A percentile compares a stretch with the other conserved stretches of the same genome.
phyloP scores from a whole-genome alignment of 2,329 filamentous ascomycete genomes.

The Ceratocystis diversiconidia region DNA sequence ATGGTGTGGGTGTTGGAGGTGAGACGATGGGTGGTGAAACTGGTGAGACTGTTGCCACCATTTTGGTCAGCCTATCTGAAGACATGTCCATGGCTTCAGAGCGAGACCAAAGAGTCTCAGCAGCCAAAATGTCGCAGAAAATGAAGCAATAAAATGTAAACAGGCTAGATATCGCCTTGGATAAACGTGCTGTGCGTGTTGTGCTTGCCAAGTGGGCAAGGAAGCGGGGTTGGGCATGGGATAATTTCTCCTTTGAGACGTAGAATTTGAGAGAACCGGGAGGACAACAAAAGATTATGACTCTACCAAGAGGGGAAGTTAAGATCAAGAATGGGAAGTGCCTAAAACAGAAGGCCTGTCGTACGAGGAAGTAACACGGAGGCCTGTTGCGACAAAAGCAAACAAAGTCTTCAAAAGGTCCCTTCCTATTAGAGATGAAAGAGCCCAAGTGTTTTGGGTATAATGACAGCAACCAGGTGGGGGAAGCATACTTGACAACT shows the following conservation, averaged over 20 bases:
- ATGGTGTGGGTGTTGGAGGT: slow-evolving; percentile 2
- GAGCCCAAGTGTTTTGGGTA: background rate
- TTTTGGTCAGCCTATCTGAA: background rate
- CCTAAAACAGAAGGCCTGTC: background rate
- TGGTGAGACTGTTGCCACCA: background rate
- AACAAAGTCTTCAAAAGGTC: background rate
- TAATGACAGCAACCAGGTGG: background rate
- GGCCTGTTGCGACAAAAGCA: background rate
- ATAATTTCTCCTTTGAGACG: background rate
- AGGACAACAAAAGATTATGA: background rate
- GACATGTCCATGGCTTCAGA: background rate
- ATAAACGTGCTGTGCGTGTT: no score
- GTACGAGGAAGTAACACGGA: background rate
- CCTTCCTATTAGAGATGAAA: background rate
- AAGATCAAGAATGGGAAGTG: background rate
- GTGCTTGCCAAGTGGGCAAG: no score
- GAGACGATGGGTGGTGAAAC: slow-evolving; percentile 3
- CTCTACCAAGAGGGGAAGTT: background rate
- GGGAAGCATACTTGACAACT: no score
- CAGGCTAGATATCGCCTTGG: background rate
- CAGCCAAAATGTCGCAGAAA: background rate
- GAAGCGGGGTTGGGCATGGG: background rate
- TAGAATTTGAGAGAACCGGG: background rate
- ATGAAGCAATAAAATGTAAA: background rate
- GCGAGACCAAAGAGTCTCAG: background rate